phyloP scores from a whole-genome alignment of 1,139 yeast genomes.

The Geotrichum phurueaensis region DNA sequence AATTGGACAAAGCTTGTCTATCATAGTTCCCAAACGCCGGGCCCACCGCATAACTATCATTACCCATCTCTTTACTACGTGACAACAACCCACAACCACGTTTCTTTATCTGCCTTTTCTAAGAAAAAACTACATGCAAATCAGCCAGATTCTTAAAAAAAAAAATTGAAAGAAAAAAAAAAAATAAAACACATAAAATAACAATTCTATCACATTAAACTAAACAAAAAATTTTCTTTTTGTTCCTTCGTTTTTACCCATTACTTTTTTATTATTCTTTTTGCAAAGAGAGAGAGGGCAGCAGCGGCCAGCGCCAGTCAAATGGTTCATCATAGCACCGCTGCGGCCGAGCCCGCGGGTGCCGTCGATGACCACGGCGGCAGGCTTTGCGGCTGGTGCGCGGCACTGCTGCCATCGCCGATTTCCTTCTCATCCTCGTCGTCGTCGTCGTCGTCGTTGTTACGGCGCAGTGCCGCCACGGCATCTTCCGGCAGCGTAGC shows the following conservation, averaged over 20 bases:
- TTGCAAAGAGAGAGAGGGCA: not conserved
- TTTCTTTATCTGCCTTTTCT: too few relatives aligned
- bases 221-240: not conserved
- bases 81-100: too few relatives aligned
- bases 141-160: too few relatives aligned
- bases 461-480: not conserved
- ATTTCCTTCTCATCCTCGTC: slow-evolving; percentile 7
- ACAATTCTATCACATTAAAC: not conserved
- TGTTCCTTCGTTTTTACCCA: not conserved
- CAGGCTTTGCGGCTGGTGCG: not conserved
- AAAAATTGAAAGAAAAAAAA: too few relatives aligned
- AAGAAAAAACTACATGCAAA: too few relatives aligned
- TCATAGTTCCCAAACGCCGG: too few relatives aligned
- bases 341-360: not conserved
- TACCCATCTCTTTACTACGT: too few relatives aligned
- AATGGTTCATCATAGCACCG: slow-evolving; percentile 1
- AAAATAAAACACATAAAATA: not conserved
- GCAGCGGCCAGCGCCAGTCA: slow-evolving; percentile 2
- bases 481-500: not conserved
- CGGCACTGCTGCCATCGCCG: not conserved
- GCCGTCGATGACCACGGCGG: not conserved
- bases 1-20: too few relatives aligned
- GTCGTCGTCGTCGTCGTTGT: not conserved
- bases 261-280: not conserved
- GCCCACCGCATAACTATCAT: too few relatives aligned